These are phyloP conservation scores for Macrophomina tecta DNA, from an alignment of 2,329 filamentous ascomycete species.

Conservation along the genomic window DNA sequence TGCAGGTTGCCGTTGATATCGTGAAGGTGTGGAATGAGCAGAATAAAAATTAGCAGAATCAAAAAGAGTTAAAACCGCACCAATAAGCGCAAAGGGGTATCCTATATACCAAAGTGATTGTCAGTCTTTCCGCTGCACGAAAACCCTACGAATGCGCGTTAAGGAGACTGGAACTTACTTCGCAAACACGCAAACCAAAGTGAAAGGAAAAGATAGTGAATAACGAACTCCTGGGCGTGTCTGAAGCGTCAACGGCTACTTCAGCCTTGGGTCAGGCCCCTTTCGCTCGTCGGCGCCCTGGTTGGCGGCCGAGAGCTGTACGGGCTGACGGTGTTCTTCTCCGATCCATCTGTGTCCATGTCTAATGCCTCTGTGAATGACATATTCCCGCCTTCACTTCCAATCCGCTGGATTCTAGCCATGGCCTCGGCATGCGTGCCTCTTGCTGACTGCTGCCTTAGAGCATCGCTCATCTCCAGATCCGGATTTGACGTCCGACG, in stretches of 20 bases:
- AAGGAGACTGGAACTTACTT: not conserved
- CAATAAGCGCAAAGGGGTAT: not conserved
- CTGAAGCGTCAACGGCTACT: not conserved
- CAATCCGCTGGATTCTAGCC: not conserved
- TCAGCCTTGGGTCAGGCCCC: not conserved
- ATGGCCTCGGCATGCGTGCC: not conserved
- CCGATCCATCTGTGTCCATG: not conserved
- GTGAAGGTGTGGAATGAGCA: not conserved
- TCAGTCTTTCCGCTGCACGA: not conserved
- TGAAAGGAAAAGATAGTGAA: not conserved
- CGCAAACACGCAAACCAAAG: not conserved
- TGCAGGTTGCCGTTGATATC: not conserved
- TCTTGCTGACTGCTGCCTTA: not conserved
- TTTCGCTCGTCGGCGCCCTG: slow-evolving; percentile 4
- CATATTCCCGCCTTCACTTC: not conserved
- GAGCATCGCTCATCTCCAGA: not conserved
- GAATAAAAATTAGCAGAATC: not conserved
- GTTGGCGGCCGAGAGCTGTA: slow-evolving; percentile 5
- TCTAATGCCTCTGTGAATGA: not conserved
- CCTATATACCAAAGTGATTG: not conserved
- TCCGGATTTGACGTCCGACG: not conserved
- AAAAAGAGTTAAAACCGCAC: not conserved
- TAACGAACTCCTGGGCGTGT: not conserved
- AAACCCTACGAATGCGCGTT: too few species aligned
- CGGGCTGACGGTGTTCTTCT: slow-evolving; percentile 5